Percentiles rank a stretch among this genome's conserved stretches.
Conservation (phyloP, 1,139 yeast species). For the Debaryomycetaceae sp. region DNA sequence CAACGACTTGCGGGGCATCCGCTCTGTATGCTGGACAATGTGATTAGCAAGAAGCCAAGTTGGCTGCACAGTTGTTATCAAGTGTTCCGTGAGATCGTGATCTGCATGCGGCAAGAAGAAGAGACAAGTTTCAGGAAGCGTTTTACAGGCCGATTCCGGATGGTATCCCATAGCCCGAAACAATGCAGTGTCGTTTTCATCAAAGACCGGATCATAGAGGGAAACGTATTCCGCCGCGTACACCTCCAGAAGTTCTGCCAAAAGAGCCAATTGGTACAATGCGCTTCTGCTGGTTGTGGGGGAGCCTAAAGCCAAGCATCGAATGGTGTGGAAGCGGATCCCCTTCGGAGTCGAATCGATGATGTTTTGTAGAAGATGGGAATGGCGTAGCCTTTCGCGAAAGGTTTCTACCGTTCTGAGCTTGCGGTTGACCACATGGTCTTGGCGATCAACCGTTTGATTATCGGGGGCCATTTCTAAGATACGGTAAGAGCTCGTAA, state of each 20-base stretch:
- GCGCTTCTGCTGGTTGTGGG: constrained; percentile 50
- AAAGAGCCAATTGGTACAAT: constrained; percentile 51
- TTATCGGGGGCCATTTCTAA: no score
- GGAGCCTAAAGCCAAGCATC: constrained; percentile 69
- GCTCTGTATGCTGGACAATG: constrained; percentile 39
- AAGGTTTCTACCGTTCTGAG: constrained; percentile 2
- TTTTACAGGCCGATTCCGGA: constrained; percentile 14
- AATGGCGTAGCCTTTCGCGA: constrained; percentile 9
- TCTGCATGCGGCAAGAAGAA: constrained; percentile 74
- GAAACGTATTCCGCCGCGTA: constrained; percentile 24
- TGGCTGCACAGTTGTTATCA: constrained; percentile 26
- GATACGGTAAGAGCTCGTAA: no score
- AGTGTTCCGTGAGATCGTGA: constrained; percentile 37
- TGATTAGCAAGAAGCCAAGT: constrained; percentile 36
- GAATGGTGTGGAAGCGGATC: constrained; percentile 19
- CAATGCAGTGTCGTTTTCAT: constrained; percentile 27
- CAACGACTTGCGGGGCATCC: constrained; percentile 32
- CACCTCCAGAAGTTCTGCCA: constrained; percentile 24
- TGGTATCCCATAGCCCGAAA: constrained; percentile 12
- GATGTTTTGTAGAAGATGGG: constrained; percentile 15
- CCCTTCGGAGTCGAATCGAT: constrained; percentile 4
- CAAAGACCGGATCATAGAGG: constrained; percentile 57
- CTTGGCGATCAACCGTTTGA: no score
- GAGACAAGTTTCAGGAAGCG: constrained; percentile 15
- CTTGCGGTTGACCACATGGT: no score